Conservation (phyloP, 306 rosid species). For the Prunus mira region DNA sequence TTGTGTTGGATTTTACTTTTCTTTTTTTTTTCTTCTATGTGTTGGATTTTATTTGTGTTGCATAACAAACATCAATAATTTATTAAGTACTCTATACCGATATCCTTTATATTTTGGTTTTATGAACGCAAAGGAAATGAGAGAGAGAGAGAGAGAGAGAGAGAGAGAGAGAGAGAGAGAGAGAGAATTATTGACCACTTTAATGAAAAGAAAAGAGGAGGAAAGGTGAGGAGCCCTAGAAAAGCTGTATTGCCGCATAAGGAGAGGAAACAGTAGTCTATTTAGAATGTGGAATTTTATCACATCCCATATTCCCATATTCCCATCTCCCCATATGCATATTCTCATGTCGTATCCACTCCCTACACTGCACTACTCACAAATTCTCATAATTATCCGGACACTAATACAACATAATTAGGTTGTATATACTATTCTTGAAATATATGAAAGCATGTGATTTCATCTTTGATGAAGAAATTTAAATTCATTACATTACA, state of each 20-base stretch:
- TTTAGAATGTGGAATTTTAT: constrained; percentile 48
- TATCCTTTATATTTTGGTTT: too few species aligned
- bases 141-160: neutral
- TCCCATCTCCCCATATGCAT: constrained; percentile 38
- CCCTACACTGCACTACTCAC: neutral
- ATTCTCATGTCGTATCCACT: constrained; percentile 39
- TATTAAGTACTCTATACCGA: too few species aligned
- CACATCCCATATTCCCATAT: constrained; percentile 29
- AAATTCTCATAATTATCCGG: too few species aligned
- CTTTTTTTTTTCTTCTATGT: too few species aligned
- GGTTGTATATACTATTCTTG: too few species aligned
- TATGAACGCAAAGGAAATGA: neutral
- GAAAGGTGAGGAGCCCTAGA: constrained; percentile 19
- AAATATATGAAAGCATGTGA: too few species aligned
- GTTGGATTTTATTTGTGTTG: too few species aligned
- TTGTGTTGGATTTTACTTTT: too few species aligned
- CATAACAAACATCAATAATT: too few species aligned
- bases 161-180: constrained; percentile 2
- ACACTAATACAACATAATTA: too few species aligned
- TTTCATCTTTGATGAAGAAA: neutral
- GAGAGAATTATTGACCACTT: constrained; percentile 25
- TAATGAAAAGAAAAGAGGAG: constrained; percentile 7
- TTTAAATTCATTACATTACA: too few species aligned
- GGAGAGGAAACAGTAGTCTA: constrained; percentile 66
- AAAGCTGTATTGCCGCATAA: constrained; percentile 54